Evolutionary conservation across 352 stramenopile genomes (phyloP).

Genomic region (Phytophthora aleatoria): DNA sequence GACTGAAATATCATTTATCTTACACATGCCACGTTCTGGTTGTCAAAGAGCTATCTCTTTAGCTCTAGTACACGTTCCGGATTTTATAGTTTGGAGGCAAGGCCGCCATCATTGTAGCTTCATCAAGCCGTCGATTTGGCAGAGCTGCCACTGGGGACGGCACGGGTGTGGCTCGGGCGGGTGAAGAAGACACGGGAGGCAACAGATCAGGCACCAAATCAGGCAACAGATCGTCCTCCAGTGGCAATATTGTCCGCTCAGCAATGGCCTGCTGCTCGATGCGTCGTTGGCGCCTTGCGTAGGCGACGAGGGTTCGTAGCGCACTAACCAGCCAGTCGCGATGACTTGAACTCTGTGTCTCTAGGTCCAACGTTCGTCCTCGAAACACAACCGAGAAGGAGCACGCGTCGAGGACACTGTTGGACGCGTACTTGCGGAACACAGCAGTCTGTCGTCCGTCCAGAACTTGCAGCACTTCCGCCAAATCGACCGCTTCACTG

Average conservation of each 20-base stretch:
- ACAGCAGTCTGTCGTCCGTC: conserved; percentile 74
- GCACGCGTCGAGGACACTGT: conserved; percentile 42
- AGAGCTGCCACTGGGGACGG: conserved; percentile 8
- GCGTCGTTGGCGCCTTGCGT: conserved; percentile 70
- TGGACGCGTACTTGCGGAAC: conserved; percentile 78
- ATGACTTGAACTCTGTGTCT: conserved; percentile 76
- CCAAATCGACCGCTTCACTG: conserved; percentile 74
- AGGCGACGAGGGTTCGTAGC: conserved; percentile 73
- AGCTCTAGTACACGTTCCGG: conserved; percentile 38
- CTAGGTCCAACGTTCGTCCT: conserved; percentile 78
- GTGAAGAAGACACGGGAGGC: background rate
- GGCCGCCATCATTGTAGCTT: conserved; percentile 14
- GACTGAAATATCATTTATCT: conserved; percentile 16
- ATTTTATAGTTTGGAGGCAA: conserved; percentile 36
- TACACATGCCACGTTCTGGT: conserved; percentile 19
- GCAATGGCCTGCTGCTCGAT: conserved; percentile 81
- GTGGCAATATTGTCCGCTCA: conserved; percentile 50
- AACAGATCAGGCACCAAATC: background rate
- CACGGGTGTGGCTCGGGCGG: conserved; percentile 1
- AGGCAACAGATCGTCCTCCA: conserved; percentile 40
- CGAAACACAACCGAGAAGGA: conserved; percentile 82
- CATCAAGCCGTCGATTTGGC: conserved; percentile 16
- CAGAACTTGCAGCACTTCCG: conserved; percentile 68
- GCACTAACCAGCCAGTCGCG: conserved; percentile 85
- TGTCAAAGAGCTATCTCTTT: background rate